Evolutionary conservation across 345 rosid genomes (phyloP), one percentile per base, ranked within the genome.

Genomic region (Salix dunnii): DNA sequence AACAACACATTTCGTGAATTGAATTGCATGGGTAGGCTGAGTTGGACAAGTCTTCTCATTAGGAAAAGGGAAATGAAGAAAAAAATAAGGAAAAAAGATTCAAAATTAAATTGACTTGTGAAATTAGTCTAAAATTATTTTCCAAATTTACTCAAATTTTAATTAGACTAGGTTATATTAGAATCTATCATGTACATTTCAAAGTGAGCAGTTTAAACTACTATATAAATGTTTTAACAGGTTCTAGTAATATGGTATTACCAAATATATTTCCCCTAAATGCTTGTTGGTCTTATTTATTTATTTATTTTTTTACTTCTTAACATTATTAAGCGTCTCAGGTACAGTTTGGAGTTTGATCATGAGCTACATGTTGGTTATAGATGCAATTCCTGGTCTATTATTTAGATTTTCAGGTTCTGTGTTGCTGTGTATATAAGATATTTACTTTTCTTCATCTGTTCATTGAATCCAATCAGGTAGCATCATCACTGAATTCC

Each of bases 401-500:
- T 5, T 48, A 17, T 49, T 67, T 46, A 36, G 17, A 1, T 3
- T 67, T 60, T 76, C 63, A 36, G 76, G 49, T 33, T 6, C 58
- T 28, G 17, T 18, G 7, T 71, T 46, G 17, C 60, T 68, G 20
- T 67, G 11, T n/a, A 31, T 46, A 65, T 20, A 55, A 62, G 55
- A 43, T 75, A 48, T 25, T 63, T 68, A 28, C 33, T 73, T 38
- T 62, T 53, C 31, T 10, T 43, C 14, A 11, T n/a, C 72, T n/a
- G 4, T n/a, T 17, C 42, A 28, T n/a, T 68, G 77, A 83, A 38
- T 76, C 72, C 27, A 35, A 69, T 79, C 90, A 96, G 99, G 96
- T 86, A 58, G 88, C 97, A 51, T 83, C 97, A 42, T 93, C 97
- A 64, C 82, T 96, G 83, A 94, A 94, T 82, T 94, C 99, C 43